Base-by-base conservation (phyloP, 768 basidiomycete genomes). In the Boletales sp. region DNA sequence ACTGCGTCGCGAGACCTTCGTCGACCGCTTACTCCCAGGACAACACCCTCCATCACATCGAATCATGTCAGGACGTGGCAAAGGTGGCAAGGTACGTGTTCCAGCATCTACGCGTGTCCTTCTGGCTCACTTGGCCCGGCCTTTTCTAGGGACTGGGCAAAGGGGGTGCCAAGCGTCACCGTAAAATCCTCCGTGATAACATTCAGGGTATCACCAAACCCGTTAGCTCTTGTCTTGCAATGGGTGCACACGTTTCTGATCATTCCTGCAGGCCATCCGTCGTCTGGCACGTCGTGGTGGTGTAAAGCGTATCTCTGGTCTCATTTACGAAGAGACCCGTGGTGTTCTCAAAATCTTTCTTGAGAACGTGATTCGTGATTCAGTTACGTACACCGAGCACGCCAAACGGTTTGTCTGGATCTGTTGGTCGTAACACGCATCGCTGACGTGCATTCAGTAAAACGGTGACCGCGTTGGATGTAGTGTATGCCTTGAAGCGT, bases 281-380 rank as follows among this genome's bases (percentile, higher is more conserved):
- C 88, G 90, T 77, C 86, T 92, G 52, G 90, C 90, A 39, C 87
- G 90, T 64, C 85, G 90, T 79, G 89, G 90, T 64, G 90, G 90
- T 82, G 90, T 93, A 58, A 93, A 93, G 77, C 87, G 87, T 84
- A 88, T 90, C 66, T 87, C 84, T 38, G 87, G 86, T 53, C 79
- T 90, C 51, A 90, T 92, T 72, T 92, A 93, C 68, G 90, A 93
- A 69, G 90, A 93, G 77, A 92, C 90, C 21, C 88, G 90, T 67
- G 88, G 90, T 73, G 90, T 93, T 15, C 76, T 93, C 65, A 93
- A 92, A 73, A 89, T 91, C 62, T 92, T 90, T 80, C 76, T 90
- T 14, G 87, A 90, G 73, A 87, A 86, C 53, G 83, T 83, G 59
- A 64, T 92, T 65, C 83, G 89, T 53, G 90, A 92, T 71, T 89